Conservation (phyloP, 2,329 filamentous ascomycete species). For the Aspergillus quadrilineatus region DNA sequence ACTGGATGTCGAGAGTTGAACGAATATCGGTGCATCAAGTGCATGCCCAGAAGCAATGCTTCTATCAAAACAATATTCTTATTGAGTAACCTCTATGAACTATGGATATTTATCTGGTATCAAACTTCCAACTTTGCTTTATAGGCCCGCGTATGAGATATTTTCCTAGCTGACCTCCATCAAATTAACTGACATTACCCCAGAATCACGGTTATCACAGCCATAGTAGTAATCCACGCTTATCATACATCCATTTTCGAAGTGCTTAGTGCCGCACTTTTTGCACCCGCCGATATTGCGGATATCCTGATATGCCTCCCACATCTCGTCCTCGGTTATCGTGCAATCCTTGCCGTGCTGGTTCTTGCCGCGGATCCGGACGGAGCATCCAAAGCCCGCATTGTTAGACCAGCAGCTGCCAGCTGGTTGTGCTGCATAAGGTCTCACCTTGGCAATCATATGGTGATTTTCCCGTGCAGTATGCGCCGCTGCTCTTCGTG, state of each 20-base stretch:
- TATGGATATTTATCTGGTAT: background rate
- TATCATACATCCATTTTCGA: constrained; percentile 17
- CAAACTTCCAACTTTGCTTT: background rate
- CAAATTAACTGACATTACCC: background rate
- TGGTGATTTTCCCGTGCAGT: too few relatives aligned
- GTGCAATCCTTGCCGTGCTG: background rate
- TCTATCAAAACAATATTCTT: too few relatives aligned
- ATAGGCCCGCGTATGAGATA: background rate
- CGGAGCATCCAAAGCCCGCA: background rate
- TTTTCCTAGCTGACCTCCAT: background rate
- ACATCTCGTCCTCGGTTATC: constrained; percentile 7
- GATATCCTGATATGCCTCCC: constrained; percentile 20
- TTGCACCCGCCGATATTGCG: constrained; percentile 16
- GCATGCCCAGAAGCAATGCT: too few relatives aligned
- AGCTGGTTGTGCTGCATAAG: background rate
- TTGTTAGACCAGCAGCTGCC: constrained; percentile 2
- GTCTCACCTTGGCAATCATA: background rate
- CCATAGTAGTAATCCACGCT: constrained; percentile 19
- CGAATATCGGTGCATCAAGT: too few relatives aligned
- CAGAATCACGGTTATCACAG: constrained; percentile 15
- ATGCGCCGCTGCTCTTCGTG: too few relatives aligned
- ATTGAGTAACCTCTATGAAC: background rate
- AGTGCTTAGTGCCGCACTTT: constrained; percentile 17
- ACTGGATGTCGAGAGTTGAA: too few relatives aligned
- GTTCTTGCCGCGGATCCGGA: background rate